phyloP scores from a whole-genome alignment of 1,284 basidiomycete genomes.

The Moesziomyces sp. region DNA sequence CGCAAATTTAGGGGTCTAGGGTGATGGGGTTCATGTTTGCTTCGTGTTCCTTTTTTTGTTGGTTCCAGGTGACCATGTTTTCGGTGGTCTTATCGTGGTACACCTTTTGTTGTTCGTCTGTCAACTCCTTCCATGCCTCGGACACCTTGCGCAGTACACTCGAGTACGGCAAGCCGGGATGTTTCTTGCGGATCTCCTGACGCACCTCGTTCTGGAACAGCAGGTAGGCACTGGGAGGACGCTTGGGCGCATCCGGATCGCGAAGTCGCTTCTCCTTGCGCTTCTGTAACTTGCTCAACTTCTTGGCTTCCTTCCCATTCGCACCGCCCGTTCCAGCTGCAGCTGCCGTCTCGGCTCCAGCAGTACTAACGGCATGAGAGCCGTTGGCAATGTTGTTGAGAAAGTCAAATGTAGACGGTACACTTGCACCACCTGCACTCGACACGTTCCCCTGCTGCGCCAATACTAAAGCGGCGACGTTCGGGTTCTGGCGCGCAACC shows the following conservation, averaged over 20 bases:
- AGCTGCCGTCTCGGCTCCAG: constrained; percentile 33
- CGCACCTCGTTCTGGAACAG: constrained; percentile 64
- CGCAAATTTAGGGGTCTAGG: constrained; percentile 17
- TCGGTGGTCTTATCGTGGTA: constrained; percentile 60
- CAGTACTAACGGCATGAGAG: constrained; percentile 26
- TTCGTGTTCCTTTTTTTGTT: constrained; percentile 56
- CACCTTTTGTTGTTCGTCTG: constrained; percentile 54
- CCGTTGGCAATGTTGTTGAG: constrained; percentile 43
- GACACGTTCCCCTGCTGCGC: constrained; percentile 47
- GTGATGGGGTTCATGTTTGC: constrained; percentile 23
- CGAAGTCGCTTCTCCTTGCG: constrained; percentile 54
- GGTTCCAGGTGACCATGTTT: constrained; percentile 56
- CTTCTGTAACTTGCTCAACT: constrained; percentile 51
- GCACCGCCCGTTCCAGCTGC: constrained; percentile 35
- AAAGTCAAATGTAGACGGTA: constrained; percentile 46
- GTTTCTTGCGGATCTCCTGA: constrained; percentile 55
- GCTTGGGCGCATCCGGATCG: constrained; percentile 61
- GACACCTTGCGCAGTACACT: constrained; percentile 59
- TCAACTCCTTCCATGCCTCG: constrained; percentile 58
- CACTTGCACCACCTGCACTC: constrained; percentile 23
- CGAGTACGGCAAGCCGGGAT: constrained; percentile 54
- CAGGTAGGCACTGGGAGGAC: constrained; percentile 62
- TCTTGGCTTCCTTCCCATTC: constrained; percentile 44
- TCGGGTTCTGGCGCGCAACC: constrained; percentile 52
- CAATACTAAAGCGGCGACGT: constrained; percentile 50